Conservation (phyloP, 768 basidiomycete genomes). For the Multifurca ochricompacta region DNA sequence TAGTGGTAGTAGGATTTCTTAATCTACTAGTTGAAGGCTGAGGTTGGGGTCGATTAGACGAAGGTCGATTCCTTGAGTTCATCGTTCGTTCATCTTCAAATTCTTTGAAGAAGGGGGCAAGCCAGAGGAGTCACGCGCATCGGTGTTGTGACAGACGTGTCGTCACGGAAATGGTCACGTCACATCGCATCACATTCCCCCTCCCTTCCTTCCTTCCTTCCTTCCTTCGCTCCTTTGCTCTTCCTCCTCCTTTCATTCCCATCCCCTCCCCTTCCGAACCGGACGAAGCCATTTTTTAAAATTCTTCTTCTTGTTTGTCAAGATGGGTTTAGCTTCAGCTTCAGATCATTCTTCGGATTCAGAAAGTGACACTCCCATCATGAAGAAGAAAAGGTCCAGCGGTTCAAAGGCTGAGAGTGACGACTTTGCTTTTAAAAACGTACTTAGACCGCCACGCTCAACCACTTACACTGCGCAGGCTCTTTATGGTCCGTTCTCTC, state of each 20-base stretch:
- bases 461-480: constrained; percentile 60
- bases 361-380: constrained; percentile 11
- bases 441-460: constrained; percentile 47
- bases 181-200: background rate
- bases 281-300: no score
- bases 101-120: no score
- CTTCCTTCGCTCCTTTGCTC: no score
- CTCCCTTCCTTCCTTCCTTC: no score
- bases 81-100: no score
- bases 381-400: constrained; percentile 7
- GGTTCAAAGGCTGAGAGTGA: constrained; percentile 22
- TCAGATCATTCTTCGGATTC: constrained; percentile 14
- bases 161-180: background rate
- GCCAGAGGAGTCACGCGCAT: no score
- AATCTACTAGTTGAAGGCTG: constrained; percentile 2
- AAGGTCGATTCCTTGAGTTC: constrained; percentile 1
- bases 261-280: no score
- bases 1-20: background rate
- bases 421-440: constrained; percentile 30
- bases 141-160: background rate
- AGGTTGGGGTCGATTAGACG: background rate
- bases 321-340: constrained; percentile 13
- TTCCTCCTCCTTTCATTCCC: no score
- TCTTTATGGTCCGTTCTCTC: constrained; percentile 39
- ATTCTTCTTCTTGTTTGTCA: no score